Evolutionary conservation across 31 red algal genomes (phyloP).

Genomic region (Endocladia muricata): DNA sequence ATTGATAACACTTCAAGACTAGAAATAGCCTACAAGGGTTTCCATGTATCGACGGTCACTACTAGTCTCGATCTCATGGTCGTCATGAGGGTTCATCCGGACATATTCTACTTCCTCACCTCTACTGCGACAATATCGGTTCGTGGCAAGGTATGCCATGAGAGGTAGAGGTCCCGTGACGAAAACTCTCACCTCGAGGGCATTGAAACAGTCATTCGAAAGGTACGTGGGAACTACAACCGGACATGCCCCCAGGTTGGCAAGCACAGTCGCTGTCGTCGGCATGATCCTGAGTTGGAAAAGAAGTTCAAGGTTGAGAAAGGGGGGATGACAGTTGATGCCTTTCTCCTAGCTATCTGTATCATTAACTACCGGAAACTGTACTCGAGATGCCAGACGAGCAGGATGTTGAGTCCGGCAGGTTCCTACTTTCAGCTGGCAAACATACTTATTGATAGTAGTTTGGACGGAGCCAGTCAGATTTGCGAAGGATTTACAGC

Average conservation of each 20-base stretch:
- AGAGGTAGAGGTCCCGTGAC: neutral
- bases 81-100: constrained; percentile 2
- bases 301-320: neutral
- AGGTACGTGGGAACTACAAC: neutral
- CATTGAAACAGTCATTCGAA: neutral
- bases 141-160: neutral
- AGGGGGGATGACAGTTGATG: neutral
- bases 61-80: neutral
- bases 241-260: neutral
- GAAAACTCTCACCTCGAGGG: neutral
- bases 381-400: neutral
- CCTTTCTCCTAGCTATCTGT: neutral
- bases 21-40: neutral
- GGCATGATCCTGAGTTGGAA: neutral
- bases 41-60: neutral
- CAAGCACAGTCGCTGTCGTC: neutral
- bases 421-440: neutral
- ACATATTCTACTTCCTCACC: neutral
- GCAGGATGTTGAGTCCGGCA: neutral
- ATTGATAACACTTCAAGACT: neutral
- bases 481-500: neutral
- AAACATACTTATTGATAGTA: neutral
- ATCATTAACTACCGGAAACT: neutral
- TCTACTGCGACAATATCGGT: neutral
- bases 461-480: neutral